phyloP scores from a whole-genome alignment of 371 early-diverging fungal genomes.

The Saksenaea vasiformis region DNA sequence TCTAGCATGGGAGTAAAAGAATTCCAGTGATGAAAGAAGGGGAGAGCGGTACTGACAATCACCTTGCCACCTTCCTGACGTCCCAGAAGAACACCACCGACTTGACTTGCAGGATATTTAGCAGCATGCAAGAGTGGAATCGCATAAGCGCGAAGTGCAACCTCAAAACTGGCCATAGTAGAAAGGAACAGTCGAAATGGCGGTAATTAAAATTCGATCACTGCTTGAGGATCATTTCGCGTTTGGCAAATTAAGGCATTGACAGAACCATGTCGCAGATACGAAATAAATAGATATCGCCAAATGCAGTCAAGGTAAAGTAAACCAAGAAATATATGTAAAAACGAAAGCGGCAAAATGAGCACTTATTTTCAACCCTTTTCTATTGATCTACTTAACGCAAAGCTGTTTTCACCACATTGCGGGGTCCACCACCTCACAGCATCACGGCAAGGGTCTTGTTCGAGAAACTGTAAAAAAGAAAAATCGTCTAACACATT shows the following conservation, averaged over 20 bases:
- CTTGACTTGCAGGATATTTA: slow-evolving; percentile 73
- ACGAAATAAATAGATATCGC: too few relatives aligned
- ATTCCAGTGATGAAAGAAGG: slow-evolving; percentile 80
- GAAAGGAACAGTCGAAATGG: not conserved
- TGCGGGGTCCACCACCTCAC: not conserved
- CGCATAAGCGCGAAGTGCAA: slow-evolving; percentile 64
- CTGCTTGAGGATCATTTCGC: too few relatives aligned
- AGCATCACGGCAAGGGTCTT: not conserved
- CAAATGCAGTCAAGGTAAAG: too few relatives aligned
- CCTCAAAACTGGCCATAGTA: not conserved
- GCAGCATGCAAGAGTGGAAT: slow-evolving; percentile 79
- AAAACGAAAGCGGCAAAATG: too few relatives aligned
- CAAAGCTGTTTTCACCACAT: not conserved
- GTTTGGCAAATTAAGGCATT: too few relatives aligned
- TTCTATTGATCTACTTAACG: not conserved
- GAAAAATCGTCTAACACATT: too few relatives aligned
- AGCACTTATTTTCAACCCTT: too few relatives aligned
- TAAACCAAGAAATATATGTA: too few relatives aligned
- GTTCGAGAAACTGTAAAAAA: too few relatives aligned
- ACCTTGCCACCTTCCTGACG: slow-evolving; percentile 11
- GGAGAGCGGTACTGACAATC: slow-evolving; percentile 65
- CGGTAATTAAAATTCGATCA: too few relatives aligned
- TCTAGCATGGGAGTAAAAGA: slow-evolving; percentile 79
- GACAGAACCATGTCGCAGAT: not conserved
- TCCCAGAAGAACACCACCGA: slow-evolving; percentile 72